phyloP scores from a whole-genome alignment of 352 stramenopile species.

The Pythium coloratum region DNA sequence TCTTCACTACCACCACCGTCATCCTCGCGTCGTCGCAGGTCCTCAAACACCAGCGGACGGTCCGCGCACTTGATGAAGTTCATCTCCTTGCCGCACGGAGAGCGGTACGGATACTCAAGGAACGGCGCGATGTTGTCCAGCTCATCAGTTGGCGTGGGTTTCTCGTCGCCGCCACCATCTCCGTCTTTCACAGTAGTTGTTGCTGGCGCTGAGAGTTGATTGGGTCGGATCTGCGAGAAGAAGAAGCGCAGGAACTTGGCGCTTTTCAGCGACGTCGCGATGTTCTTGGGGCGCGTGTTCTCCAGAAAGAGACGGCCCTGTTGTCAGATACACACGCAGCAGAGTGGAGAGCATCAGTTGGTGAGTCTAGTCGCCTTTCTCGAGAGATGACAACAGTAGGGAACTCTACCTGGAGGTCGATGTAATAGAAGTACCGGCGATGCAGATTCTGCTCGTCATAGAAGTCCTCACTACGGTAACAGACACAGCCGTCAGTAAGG shows the following conservation, averaged over 20 bases:
- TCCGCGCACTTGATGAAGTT: constrained; percentile 89
- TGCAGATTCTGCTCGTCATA: constrained; percentile 65
- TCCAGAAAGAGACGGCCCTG: constrained; percentile 77
- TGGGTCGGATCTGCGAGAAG: constrained; percentile 64
- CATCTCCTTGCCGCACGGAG: constrained; percentile 80
- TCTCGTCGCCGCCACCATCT: neutral
- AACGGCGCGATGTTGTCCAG: constrained; percentile 34
- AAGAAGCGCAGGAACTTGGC: constrained; percentile 84
- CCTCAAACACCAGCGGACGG: constrained; percentile 73
- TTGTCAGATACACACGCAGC: neutral
- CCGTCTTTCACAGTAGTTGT: no score
- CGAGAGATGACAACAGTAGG: neutral
- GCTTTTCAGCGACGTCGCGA: constrained; percentile 81
- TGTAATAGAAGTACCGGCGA: constrained; percentile 83
- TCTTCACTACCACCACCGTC: constrained; percentile 4
- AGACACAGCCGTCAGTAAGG: neutral
- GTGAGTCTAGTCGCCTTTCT: no score
- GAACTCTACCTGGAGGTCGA: constrained; percentile 65
- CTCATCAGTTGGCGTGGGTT: neutral
- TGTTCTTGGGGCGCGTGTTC: constrained; percentile 83
- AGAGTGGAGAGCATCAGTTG: no score
- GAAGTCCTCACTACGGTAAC: constrained; percentile 53
- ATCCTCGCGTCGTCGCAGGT: constrained; percentile 37
- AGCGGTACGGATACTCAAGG: constrained; percentile 70
- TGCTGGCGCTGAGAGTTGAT: constrained; percentile 12